Percentiles rank a stretch among this genome's conserved stretches.
Evolutionary conservation across 2,329 filamentous ascomycete genomes (phyloP).

Genomic region (Arthrobotrys iridis): DNA sequence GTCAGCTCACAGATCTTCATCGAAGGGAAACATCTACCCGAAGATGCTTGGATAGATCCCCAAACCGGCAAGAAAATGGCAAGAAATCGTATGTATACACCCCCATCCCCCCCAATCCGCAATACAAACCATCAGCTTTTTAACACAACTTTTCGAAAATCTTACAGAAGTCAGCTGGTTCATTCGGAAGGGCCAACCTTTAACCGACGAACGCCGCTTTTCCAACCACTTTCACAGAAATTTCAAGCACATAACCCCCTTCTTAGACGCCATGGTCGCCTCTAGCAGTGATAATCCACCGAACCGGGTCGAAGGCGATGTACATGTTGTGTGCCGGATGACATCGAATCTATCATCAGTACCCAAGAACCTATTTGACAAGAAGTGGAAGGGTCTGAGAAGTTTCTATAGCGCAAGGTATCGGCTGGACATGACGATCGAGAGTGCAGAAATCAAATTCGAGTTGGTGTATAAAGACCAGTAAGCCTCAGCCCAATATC

Average conservation of each 20-base stretch:
- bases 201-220: conserved; percentile 53
- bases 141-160: not conserved
- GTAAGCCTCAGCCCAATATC: not conserved
- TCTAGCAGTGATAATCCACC: conserved; percentile 48
- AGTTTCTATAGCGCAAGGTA: conserved; percentile 53
- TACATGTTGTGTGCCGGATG: conserved; percentile 51
- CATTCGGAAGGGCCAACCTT: conserved; percentile 49
- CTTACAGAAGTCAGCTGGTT: conserved; percentile 50
- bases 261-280: conserved; percentile 53
- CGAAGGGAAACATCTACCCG: conserved; percentile 38
- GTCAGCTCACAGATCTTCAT: conserved; percentile 53
- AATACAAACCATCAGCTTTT: not conserved
- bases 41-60: conserved; percentile 52
- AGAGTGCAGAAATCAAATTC: conserved; percentile 53
- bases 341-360: conserved; percentile 44
- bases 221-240: conserved; percentile 52
- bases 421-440: conserved; percentile 50
- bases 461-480: conserved; percentile 51
- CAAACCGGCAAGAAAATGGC: conserved; percentile 52
- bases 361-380: conserved; percentile 45
- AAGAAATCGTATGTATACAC: conserved; percentile 35
- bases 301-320: conserved; percentile 48
- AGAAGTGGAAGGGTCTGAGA: conserved; percentile 47
- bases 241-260: conserved; percentile 48
- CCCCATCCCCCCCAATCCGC: not conserved